These are phyloP conservation scores for Alloascoidea africana DNA, from an alignment of 805 yeast species.

Conservation along the genomic window DNA sequence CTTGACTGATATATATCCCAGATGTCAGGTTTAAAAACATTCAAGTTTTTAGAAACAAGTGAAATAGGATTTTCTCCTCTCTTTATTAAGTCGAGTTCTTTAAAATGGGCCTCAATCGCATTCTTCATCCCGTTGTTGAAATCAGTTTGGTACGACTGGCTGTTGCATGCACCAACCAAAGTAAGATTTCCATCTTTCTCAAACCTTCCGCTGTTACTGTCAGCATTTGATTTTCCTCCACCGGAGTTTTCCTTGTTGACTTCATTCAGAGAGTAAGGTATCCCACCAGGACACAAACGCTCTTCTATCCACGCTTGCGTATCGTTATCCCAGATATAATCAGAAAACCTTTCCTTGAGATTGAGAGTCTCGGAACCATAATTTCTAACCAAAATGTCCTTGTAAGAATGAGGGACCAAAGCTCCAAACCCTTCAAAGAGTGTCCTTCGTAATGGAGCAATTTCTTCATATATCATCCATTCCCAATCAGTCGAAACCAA, in stretches of 20 bases:
- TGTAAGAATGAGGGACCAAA: slow-evolving; percentile 26
- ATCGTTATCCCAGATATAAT: slow-evolving; percentile 10
- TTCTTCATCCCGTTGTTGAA: slow-evolving; percentile 18
- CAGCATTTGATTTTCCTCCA: not conserved
- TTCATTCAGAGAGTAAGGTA: slow-evolving; percentile 37
- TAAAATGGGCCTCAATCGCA: slow-evolving; percentile 17
- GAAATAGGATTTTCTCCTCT: not conserved
- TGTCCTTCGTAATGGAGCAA: slow-evolving; percentile 38
- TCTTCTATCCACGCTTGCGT: slow-evolving; percentile 28
- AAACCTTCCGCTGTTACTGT: slow-evolving; percentile 12
- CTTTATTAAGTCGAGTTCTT: slow-evolving; percentile 16
- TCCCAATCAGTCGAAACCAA: too few species aligned
- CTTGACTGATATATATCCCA: slow-evolving; percentile 15
- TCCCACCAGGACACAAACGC: slow-evolving; percentile 34
- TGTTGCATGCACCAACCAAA: slow-evolving; percentile 16
- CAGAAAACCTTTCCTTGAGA: slow-evolving; percentile 11
- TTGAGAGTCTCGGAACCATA: slow-evolving; percentile 14
- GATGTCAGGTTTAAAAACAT: not conserved
- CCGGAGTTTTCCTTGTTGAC: too few species aligned
- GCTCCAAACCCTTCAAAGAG: slow-evolving; percentile 42
- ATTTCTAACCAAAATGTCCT: slow-evolving; percentile 22
- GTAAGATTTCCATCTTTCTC: slow-evolving; percentile 13
- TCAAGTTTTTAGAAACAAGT: not conserved
- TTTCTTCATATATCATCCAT: too few species aligned
- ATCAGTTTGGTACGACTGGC: slow-evolving; percentile 18